Base-by-base conservation (phyloP, 106 monocot species). In the Dendrobium officinale region DNA sequence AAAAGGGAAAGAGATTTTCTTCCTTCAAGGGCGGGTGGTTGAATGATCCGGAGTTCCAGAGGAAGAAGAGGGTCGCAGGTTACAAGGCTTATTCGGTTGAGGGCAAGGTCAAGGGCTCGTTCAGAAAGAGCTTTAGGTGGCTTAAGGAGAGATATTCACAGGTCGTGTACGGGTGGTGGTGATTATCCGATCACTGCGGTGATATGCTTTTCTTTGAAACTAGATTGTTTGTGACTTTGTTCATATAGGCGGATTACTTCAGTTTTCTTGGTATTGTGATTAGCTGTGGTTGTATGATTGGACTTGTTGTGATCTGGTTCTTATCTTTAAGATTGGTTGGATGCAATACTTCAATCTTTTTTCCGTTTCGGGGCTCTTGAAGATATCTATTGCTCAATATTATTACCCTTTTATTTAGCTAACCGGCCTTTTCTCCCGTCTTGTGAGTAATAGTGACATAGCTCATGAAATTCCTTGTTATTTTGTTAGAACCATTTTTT, bases 51-150 rank as follows among this genome's bases (percentile, higher is more conserved):
- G 92, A 93, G 90, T 55, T 90, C 75, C 92, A 93, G 86, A 85
- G 92, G 78, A 90, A 88, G 88, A 86, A 86, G 82, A 88, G 92
- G 83, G 92, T 93, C 22, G 92, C 90, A 33, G 64, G 90, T 56
- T 93, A 93, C 79, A 93, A 90, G 86, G 88, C 85, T 20, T 93
- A 93, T 76, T 72, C 83, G 43, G 86, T 88, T 11, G 90, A 93
- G 70, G 90, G 92, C 37, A 93, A 85, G 83, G 86, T 93, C 78
- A 93, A 93, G 81, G 90, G 90, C 37, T 85, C 88, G 10, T 55
- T 90, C 18, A 82, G 85, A 77, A 90, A 90, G 84, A 85, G 92
- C 79, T 84, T 93, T 83, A 83, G 90, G 81, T 93, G 92, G 92
- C 77, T 93, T 70, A 93, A 93, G 88, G 88, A 92, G 22, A 81